Base-by-base conservation (phyloP, 2,329 filamentous ascomycete genomes). In the Lojkania enalia region DNA sequence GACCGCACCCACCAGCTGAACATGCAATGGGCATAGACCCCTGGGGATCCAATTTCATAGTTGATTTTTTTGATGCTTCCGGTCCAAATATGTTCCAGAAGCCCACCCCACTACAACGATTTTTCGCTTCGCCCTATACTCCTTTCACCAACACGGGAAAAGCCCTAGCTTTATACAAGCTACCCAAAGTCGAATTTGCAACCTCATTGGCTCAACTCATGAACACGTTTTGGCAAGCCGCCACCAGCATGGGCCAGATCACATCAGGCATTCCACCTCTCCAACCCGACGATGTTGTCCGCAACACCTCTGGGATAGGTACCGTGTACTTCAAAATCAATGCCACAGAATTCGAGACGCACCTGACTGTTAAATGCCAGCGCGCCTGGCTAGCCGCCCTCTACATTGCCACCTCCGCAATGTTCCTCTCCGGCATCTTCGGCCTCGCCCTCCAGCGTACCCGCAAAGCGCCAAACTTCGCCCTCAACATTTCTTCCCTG, bases 401-500 rank as follows among this genome's bases (percentile, higher is more conserved):
- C 2, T 39, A 45, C 39, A 21, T 54, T 7, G 44, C 51, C 2
- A 51, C 51, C 2, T 25, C 21, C 6, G 35, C 38, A 30, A 51
- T 54, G 48, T 33, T 49, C 19, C n/a, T 45, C 4, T 35, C 46
- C 3, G 43, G 44, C 4, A 16, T 47, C 5, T 41, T 44, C n/a
- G 40, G 51, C 12, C 32, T 52, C 4, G 35, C 45, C 2, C 42
- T 52, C 5, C 39, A 44, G 19, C 39, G 37, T 27, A 39, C 39
- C 4, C 31, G 42, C 2, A 32, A 35, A 18, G 46, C 40, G 9
- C 51, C 49, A 6, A 46, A 50, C 27, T 38, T 54, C 23, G 46
- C 43, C 4, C 20, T 49, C 12, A 49, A 54, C 25, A 35, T 61
- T 5, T 55, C 49, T 9, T 44, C 44, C 3, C 23, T 60, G 27